Evolutionary conservation across 257 asterid species (phyloP).

Genomic region (Fraxinus quadrangulata): DNA sequence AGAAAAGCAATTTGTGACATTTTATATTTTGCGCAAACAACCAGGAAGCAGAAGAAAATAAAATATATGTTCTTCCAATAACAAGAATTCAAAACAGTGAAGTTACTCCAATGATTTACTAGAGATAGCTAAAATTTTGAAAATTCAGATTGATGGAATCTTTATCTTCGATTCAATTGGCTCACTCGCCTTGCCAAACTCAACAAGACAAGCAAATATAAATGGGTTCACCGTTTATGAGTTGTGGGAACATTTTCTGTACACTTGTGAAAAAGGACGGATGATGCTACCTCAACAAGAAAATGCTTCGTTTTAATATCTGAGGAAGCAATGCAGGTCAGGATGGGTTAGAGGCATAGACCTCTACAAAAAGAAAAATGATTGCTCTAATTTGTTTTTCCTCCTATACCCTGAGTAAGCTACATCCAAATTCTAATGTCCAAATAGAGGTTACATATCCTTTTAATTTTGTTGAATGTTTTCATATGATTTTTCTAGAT

Average conservation of each 20-base stretch:
- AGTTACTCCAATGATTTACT: neutral
- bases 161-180: neutral
- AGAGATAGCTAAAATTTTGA: neutral
- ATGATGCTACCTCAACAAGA: neutral
- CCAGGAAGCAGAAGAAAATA: neutral
- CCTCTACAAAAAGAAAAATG: neutral
- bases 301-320: neutral
- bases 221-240: neutral
- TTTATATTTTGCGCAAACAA: conserved; percentile 5
- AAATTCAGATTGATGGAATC: neutral
- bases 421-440: neutral
- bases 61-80: neutral
- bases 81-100: neutral
- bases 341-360: neutral
- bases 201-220: neutral
- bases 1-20: neutral
- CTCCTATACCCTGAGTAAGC: neutral
- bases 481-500: neutral
- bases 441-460: neutral
- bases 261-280: neutral
- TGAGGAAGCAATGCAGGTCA: neutral
- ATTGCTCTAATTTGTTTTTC: neutral
- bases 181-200: neutral
- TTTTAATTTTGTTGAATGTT: neutral
- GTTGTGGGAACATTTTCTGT: neutral